Conservation (phyloP, 1,284 basidiomycete species). For the Trichosporon sp. region DNA sequence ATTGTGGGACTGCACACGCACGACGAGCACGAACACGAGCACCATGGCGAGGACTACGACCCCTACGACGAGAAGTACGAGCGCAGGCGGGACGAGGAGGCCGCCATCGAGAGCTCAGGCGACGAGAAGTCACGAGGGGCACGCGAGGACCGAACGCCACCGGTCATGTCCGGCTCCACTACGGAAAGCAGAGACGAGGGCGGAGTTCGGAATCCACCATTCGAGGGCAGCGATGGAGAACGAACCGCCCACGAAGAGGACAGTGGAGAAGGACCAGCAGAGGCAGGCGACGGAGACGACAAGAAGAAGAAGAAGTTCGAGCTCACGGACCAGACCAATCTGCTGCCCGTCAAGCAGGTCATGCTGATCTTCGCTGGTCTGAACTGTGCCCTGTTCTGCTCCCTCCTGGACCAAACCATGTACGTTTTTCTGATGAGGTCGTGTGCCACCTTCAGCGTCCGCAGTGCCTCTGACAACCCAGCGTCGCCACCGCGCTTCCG, state of each 20-base stretch:
- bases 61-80: neutral
- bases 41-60: neutral
- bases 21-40: constrained; percentile 32
- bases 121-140: neutral
- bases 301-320: constrained; percentile 20
- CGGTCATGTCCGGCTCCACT: neutral
- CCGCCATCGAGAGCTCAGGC: neutral
- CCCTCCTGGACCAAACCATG: constrained; percentile 52
- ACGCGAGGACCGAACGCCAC: neutral
- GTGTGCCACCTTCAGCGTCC: constrained; percentile 19
- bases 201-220: neutral
- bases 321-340: constrained; percentile 68
- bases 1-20: constrained; percentile 21
- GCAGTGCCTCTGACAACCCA: constrained; percentile 21
- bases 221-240: neutral
- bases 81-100: neutral
- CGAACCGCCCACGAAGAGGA: neutral
- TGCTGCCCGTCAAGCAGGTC: constrained; percentile 63
- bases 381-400: constrained; percentile 52
- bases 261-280: neutral
- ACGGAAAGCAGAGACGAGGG: neutral
- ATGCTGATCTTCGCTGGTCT: constrained; percentile 60
- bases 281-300: neutral
- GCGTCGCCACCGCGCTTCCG: constrained; percentile 64
- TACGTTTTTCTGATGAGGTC: no score